Evolutionary conservation across 176 grass and related monocot genomes (phyloP).

Genomic region (Miscanthus lutarioriparius): DNA sequence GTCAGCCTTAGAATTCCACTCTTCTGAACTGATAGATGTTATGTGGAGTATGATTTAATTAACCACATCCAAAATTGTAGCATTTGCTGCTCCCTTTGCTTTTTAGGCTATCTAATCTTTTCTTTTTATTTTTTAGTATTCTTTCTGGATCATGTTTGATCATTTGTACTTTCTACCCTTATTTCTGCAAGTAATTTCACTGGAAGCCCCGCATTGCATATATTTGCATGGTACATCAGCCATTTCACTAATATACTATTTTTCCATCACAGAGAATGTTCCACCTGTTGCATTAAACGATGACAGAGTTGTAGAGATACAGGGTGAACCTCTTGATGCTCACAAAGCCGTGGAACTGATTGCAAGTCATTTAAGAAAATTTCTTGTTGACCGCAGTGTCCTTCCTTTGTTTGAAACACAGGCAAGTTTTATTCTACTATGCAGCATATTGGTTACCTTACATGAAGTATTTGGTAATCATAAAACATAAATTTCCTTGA

Average conservation of each 20-base stretch:
- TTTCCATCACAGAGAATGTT: slow-evolving; percentile 66
- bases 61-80: not conserved
- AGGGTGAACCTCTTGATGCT: slow-evolving; percentile 75
- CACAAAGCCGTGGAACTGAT: slow-evolving; percentile 97
- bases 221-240: not conserved
- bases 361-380: slow-evolving; percentile 85
- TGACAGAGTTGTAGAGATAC: slow-evolving; percentile 98
- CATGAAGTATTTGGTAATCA: slow-evolving; percentile 6
- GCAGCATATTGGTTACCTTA: slow-evolving; percentile 21
- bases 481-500: slow-evolving; percentile 21
- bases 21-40: not conserved
- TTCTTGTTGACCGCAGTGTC: slow-evolving; percentile 95
- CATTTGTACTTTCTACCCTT: not conserved
- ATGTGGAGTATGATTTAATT: not conserved
- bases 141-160: slow-evolving; percentile 6
- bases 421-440: slow-evolving; percentile 42
- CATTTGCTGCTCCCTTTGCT: not conserved
- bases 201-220: not conserved
- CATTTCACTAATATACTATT: slow-evolving; percentile 36
- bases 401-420: slow-evolving; percentile 86
- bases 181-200: not conserved
- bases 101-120: not conserved
- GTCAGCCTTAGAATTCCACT: not conserved
- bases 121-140: slow-evolving; percentile 7
- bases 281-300: slow-evolving; percentile 89